Evolutionary conservation across 1,139 yeast genomes (phyloP).

Genomic region (Taphrina deformans): DNA sequence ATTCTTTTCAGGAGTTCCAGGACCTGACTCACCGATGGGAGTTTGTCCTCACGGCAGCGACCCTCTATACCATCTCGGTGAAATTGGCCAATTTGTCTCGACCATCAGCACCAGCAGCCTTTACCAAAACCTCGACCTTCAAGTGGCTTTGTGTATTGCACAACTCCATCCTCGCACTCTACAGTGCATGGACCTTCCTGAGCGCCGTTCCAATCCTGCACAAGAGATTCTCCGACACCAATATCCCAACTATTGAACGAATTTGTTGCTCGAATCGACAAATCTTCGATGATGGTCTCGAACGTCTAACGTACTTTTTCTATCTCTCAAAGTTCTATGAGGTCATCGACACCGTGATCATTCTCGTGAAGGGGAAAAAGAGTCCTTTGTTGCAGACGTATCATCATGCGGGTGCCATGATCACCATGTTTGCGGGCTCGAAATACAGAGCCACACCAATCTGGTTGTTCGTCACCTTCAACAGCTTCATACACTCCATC

Average conservation of each 20-base stretch:
- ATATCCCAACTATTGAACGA: constrained; percentile 53
- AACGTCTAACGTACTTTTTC: constrained; percentile 65
- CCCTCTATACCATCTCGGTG: constrained; percentile 60
- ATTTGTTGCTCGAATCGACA: constrained; percentile 61
- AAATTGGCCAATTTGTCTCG: constrained; percentile 56
- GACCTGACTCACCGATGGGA: constrained; percentile 21
- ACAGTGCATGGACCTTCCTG: constrained; percentile 70
- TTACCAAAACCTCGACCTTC: constrained; percentile 55
- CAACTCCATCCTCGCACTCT: constrained; percentile 61
- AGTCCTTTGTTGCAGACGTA: constrained; percentile 70
- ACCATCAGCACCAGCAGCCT: constrained; percentile 57
- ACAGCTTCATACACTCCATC: constrained; percentile 71
- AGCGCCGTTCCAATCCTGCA: constrained; percentile 33
- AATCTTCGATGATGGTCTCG: constrained; percentile 62
- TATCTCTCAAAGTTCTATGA: constrained; percentile 73
- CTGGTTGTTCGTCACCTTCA: constrained; percentile 73
- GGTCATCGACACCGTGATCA: constrained; percentile 67
- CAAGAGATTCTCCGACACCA: constrained; percentile 39
- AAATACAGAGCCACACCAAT: constrained; percentile 72
- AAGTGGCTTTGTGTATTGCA: constrained; percentile 61
- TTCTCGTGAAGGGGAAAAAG: constrained; percentile 67
- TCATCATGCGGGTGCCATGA: constrained; percentile 81
- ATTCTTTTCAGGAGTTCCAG: neutral
- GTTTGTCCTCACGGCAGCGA: constrained; percentile 53
- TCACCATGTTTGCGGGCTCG: constrained; percentile 81